Evolutionary conservation across 1,284 basidiomycete species (phyloP).

Genomic region (Cutaneotrichosporon spelunceum): DNA sequence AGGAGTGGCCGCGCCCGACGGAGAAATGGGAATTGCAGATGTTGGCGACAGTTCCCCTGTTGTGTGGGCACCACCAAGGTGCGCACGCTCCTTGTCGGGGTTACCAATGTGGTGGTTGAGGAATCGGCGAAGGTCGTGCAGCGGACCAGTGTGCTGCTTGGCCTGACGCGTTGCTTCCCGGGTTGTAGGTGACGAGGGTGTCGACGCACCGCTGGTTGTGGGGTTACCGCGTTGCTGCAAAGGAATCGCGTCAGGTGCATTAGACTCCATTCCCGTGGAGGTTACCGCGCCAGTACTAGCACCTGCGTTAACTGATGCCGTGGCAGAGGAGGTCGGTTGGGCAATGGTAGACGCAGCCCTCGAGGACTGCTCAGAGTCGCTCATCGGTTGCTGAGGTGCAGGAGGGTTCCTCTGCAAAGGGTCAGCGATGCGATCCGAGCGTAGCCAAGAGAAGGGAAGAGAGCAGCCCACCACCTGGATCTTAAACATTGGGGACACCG

Average conservation of each 20-base stretch:
- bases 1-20: slow-evolving; percentile 43
- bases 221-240: slow-evolving; percentile 22
- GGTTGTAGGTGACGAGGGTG: slow-evolving; percentile 45
- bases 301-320: background rate
- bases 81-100: slow-evolving; percentile 14
- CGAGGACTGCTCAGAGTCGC: background rate
- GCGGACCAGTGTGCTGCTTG: slow-evolving; percentile 58
- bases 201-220: slow-evolving; percentile 21
- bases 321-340: slow-evolving; percentile 41
- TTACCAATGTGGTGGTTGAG: slow-evolving; percentile 77
- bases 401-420: background rate
- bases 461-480: slow-evolving; percentile 4
- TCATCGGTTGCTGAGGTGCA: background rate
- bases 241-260: background rate
- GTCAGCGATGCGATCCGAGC: slow-evolving; percentile 7
- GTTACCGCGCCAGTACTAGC: background rate
- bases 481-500: slow-evolving; percentile 3
- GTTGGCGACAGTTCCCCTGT: slow-evolving; percentile 2
- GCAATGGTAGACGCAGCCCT: slow-evolving; percentile 17
- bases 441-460: background rate
- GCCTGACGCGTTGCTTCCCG: slow-evolving; percentile 48
- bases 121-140: slow-evolving; percentile 88
- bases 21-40: slow-evolving; percentile 29
- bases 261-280: background rate
- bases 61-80: background rate